Evolutionary conservation across 805 yeast species (phyloP), one percentile per base, ranked within the genome.

Genomic region (Nakazawaea pomicola): DNA sequence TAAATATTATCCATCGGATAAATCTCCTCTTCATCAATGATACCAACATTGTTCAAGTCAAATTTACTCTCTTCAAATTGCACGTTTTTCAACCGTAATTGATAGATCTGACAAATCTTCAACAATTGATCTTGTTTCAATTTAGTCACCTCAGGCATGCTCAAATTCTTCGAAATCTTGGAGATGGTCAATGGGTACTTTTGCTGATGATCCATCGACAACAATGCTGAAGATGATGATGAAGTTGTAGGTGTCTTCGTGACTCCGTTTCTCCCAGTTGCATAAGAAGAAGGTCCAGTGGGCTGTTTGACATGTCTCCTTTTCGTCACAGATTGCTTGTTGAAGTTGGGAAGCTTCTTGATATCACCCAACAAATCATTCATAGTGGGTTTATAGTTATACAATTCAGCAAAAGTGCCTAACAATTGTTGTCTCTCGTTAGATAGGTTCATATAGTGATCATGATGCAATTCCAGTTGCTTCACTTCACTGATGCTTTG

Each of bases 21-120:
- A n/a, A 40, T 28, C 19, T 37, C 34, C 16, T 46, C 32, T 3
- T 40, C n/a, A 17, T 38, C n/a, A n/a, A n/a, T 33, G 10, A 39
- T 38, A 3, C 49, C 24, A 47, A 47, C 46, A 11, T 36, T 44
- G 5, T 38, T 23, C n/a, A 54, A 35, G 17, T 52, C 47, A 11
- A 46, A 46, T 9, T 36, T 37, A 5, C 7, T 5, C 4, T 16
- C 11, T 23, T 40, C 43, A 29, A 21, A 28, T 12, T 40, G 29
- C 12, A 40, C 14, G 16, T 40, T 33, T 33, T 40, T 40, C 39
- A 40, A 34, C 4, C 35, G 19, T 12, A 40, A 16, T 23, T 30
- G 18, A 15, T 27, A 34, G 12, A 34, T 14, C 6, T 34, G 25
- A 34, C 43, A 40, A 8, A 39, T 35, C 14, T 23, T 29, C 18